phyloP scores from a whole-genome alignment of 176 grass and related monocot genomes.

The Oryza punctata region DNA sequence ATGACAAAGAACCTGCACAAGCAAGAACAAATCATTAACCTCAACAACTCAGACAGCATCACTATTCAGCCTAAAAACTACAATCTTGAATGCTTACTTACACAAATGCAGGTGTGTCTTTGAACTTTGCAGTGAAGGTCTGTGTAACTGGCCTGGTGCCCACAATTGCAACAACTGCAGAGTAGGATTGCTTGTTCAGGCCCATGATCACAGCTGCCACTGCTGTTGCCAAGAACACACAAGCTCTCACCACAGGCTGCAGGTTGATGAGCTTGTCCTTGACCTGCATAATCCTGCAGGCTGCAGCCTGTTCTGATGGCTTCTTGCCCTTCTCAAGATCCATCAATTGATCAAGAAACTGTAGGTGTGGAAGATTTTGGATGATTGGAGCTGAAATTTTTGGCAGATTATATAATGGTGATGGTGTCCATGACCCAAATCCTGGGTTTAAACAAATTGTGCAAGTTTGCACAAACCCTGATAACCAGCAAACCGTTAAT shows the following conservation, averaged over 20 bases:
- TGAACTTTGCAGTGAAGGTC: constrained; percentile 67
- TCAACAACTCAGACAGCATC: background rate
- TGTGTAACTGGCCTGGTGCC: constrained; percentile 64
- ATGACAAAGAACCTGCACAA: constrained; percentile 68
- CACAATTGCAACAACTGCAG: constrained; percentile 57
- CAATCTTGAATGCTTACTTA: constrained; percentile 44
- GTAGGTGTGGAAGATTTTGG: background rate
- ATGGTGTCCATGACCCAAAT: background rate
- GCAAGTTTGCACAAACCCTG: constrained; percentile 29
- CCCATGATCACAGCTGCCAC: constrained; percentile 66
- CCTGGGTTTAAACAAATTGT: background rate
- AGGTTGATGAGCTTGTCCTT: constrained; percentile 40
- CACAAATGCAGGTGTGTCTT: constrained; percentile 72
- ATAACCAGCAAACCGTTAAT: background rate
- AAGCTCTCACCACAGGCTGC: constrained; percentile 49
- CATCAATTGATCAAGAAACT: constrained; percentile 31
- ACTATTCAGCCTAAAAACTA: background rate
- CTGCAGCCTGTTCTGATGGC: background rate
- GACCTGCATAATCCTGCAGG: constrained; percentile 13
- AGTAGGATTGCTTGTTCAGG: constrained; percentile 69
- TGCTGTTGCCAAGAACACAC: constrained; percentile 37
- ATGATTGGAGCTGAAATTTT: background rate
- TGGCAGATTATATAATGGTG: background rate
- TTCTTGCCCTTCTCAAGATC: constrained; percentile 49
- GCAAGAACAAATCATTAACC: constrained; percentile 19